Evolutionary conservation across 768 basidiomycete species (phyloP), one percentile per base, ranked within the genome.

Genomic region (Asterophora lycoperdoides): DNA sequence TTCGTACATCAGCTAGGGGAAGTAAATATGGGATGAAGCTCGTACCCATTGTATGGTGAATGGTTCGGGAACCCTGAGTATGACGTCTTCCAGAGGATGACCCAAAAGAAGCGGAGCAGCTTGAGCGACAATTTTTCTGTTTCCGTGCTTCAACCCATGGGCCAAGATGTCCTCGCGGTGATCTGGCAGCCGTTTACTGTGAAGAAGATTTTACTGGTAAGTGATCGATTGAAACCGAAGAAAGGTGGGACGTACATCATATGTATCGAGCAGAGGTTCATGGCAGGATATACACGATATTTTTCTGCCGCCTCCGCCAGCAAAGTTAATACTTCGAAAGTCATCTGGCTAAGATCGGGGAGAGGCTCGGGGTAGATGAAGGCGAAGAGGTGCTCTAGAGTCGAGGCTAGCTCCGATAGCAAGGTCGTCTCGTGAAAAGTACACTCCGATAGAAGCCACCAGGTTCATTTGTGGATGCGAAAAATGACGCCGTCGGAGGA

Each of bases 271-370:
- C 56, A 60, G 5, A 54, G 40, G 15, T 55, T 58, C 57, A 64
- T 64, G 29, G 62, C 60, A 13, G 49, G 48, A 43, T 53, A 64
- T 9, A 60, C 56, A 6, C 40, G 44, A 30, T 64, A 64, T 34
- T 60, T 61, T 42, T 63, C 56, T 9, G 57, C 62, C 5, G 62
- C 62, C 41, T 61, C 60, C 3, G 57, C 56, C 10, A 64, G 35
- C 6, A 32, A 0, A 23, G 45, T 46, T 14, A 62, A 40, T 1
- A 48, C 19, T 2, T 51, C 26, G 20, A 51, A 53, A 2, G 40
- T 28, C 2, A 57, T 1, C 6, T 11, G 14, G 4, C 32, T 10
- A 5, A 60, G 34, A 17, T 57, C 46, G 11, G 58, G 54, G 8
- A 28, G 42, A 29, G 44, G 35, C 18, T 41, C n/a, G 42, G 51